Base-by-base conservation (phyloP, 495 filamentous ascomycete genomes). In the Talaromyces liani region DNA sequence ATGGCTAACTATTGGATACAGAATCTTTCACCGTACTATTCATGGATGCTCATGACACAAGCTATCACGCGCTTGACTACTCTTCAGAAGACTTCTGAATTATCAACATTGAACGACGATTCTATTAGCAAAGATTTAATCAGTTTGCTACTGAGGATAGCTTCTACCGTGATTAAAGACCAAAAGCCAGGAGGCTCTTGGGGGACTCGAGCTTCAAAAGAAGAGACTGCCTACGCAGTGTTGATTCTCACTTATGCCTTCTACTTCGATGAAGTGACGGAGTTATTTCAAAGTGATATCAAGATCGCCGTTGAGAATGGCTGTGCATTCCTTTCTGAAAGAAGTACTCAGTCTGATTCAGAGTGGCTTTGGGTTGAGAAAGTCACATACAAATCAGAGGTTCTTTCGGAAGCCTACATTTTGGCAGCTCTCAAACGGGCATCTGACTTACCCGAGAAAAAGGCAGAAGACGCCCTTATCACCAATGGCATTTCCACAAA, bases 331-430 rank as follows among this genome's bases (percentile, higher is more conserved):
- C 60, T 72, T 6, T 14, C 22, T 63, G 14, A 4, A 12, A n/a
- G 27, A 20, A 8, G 3, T 29, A 5, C 3, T 14, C 47, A 64
- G 18, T 53, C 31, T 18, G 47, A 57, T 7, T 63, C 61, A 6
- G 25, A 62, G 7, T 66, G 66, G 39, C 22, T 78, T 2, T 80
- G 78, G 77, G 70, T 79, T 7, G 77, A 80, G 58, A 80, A 80
- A 60, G 72, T 75, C 33, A 69, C 67, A 5, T 80, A 76, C 60
- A 61, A 61, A 22, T 77, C 70, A 2, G 18, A 57, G 2, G 51
- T 73, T 3, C 64, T 80, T 2, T 63, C 66, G 0, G 27, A 74
- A 45, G 64, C 70, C 3, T 80, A 80, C 58, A 68, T 61, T 31
- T 58, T 77, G 6, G 68, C 76, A 1, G 77, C 78, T 3, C 18